A percentile compares a stretch with the other conserved stretches of the same genome.
phyloP scores from a whole-genome alignment of 306 rosid species.

The Cucurbita pepo region DNA sequence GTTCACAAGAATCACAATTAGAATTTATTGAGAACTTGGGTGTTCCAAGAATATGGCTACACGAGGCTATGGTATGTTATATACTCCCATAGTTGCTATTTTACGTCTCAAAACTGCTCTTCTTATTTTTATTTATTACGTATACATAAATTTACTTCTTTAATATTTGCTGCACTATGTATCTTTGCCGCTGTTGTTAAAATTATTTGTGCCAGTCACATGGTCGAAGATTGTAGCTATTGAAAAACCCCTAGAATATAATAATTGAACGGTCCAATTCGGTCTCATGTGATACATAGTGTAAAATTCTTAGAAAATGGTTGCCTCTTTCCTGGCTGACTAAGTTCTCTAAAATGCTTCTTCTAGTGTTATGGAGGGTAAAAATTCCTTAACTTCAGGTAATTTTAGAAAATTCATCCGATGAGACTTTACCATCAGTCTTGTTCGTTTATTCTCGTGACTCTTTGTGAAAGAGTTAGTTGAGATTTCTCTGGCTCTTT shows the following conservation, averaged over 20 bases:
- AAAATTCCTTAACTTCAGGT: not conserved
- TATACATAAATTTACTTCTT: not conserved
- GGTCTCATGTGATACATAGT: not conserved
- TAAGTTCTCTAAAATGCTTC: not conserved
- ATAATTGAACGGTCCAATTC: not conserved
- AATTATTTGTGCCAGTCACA: not conserved
- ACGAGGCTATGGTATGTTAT: conserved; percentile 79
- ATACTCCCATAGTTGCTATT: not conserved
- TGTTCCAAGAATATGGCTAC: conserved; percentile 76
- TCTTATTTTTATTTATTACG: not conserved
- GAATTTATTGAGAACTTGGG: conserved; percentile 74
- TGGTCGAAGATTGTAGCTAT: not conserved
- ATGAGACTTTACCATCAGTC: not conserved
- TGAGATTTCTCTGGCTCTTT: not conserved
- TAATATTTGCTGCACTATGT: not conserved
- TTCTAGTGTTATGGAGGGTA: not conserved
- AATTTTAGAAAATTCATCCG: not conserved
- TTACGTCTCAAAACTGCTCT: not conserved
- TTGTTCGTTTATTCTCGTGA: not conserved
- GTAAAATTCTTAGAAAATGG: not conserved
- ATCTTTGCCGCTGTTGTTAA: not conserved
- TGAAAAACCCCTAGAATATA: not conserved
- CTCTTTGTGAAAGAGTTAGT: not conserved
- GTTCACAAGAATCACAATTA: conserved; percentile 61
- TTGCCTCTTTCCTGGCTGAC: not conserved